phyloP scores from a whole-genome alignment of 805 yeast species.

The Starmerella khaoyaiensis region DNA sequence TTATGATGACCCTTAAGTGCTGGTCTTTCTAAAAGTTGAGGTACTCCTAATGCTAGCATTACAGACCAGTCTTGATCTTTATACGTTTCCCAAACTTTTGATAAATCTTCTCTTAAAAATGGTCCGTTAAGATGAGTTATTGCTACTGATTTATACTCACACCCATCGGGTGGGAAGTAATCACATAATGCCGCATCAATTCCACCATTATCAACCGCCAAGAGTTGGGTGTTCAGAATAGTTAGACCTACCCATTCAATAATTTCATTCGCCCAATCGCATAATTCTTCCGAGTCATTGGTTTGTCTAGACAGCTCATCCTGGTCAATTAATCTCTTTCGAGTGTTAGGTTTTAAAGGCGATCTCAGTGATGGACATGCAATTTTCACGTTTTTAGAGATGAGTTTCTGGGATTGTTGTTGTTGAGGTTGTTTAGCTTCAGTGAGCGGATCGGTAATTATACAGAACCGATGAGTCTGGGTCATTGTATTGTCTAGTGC shows the following conservation, averaged over 20 bases:
- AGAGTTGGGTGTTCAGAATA: constrained; percentile 4
- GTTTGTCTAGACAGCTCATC: too few relatives aligned
- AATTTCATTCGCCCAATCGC: constrained; percentile 19
- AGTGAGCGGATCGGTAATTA: constrained; percentile 5
- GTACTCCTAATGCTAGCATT: constrained; percentile 9
- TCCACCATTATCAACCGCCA: constrained; percentile 1
- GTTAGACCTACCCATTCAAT: constrained; percentile 19
- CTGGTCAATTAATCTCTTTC: too few relatives aligned
- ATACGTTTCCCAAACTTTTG: constrained; percentile 3
- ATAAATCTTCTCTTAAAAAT: not conserved
- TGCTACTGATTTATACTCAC: not conserved
- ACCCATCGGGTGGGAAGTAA: constrained; percentile 2
- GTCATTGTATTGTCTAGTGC: constrained; percentile 13
- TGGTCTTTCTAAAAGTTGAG: constrained; percentile 1
- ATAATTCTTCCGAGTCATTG: constrained; percentile 5
- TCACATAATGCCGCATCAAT: constrained; percentile 11
- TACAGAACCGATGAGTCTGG: constrained; percentile 1
- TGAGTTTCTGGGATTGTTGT: too few relatives aligned
- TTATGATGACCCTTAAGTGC: not conserved
- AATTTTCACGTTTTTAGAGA: too few relatives aligned
- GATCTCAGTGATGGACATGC: too few relatives aligned
- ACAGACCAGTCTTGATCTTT: constrained; percentile 7
- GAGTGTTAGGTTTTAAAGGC: too few relatives aligned
- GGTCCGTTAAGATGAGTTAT: constrained; percentile 2
- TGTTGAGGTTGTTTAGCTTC: not conserved